Base-by-base conservation (phyloP, 768 basidiomycete species). In the Lepiota venenata region DNA sequence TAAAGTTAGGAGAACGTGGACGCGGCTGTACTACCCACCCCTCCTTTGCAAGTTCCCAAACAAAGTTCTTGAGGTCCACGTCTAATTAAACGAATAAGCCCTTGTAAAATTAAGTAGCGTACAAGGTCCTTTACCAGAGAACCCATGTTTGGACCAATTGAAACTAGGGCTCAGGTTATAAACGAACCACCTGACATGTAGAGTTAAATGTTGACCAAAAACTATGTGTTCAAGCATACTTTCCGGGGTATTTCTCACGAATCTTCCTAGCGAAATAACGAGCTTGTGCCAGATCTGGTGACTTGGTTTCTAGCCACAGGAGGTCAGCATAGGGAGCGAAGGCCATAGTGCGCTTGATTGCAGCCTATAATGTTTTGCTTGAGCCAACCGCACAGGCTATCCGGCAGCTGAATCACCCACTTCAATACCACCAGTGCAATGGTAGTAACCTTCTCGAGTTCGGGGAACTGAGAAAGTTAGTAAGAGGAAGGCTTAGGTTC, bases 151-250 rank as follows among this genome's bases (percentile, higher is more conserved):
- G n/a, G 82, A 73, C 93, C 93, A 96, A 67, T 95, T 93, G 75
- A 96, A 96, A 64, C 91, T 92, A 4, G 93, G 94, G 62, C 91
- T 93, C 54, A 97, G 72, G 66, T 96, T 97, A 66, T 95, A 97
- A 18, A 96, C 93, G 60, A 97, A 82, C 84, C 83, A 86, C 63
- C 86, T 91, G 58, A 6, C 1, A 37, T 38, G 55, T 55, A 49
- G 59, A 48, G 18, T 41, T 27, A 51, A 15, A 22, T 20, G 22
- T n/a, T 32, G 16, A 7, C 14, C 7, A 52, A 14, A 20, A 27
- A 21, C 25, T 25, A 40, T 27, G 9, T 18, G 21, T 7, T 42
- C 14, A 15, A 32, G 63, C 78, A 50, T 57, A 86, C 86, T 91
- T 92, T 57, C 77, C 83, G 38, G 93, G 91, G 63, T 81, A 81